Conservation (phyloP, 805 yeast genomes). For the Candida endomychidarum region DNA sequence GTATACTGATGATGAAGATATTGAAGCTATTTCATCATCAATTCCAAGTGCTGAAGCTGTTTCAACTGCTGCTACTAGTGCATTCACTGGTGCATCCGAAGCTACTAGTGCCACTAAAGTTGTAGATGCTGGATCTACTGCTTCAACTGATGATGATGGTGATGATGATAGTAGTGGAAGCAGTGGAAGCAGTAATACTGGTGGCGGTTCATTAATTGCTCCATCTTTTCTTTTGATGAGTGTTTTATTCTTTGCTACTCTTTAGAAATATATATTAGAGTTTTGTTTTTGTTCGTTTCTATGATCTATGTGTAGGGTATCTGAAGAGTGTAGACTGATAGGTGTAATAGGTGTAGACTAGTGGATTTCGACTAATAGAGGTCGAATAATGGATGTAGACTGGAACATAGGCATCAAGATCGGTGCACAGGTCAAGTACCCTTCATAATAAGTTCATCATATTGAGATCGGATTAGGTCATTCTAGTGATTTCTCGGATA, state of each 20-base stretch:
- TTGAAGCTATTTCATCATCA: constrained; percentile 44
- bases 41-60: constrained; percentile 34
- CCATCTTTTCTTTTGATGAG: not conserved
- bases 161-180: constrained; percentile 1
- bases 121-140: not conserved
- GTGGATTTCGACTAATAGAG: no score
- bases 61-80: constrained; percentile 48
- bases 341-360: not conserved
- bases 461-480: no score
- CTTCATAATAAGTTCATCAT: no score
- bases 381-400: no score
- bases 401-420: no score
- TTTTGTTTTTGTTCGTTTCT: not conserved
- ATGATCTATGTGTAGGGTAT: no score
- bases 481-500: not conserved
- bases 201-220: not conserved
- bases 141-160: not conserved
- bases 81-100: constrained; percentile 15
- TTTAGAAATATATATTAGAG: not conserved
- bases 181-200: not conserved
- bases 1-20: constrained; percentile 33
- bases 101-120: constrained; percentile 1
- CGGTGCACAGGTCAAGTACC: no score
- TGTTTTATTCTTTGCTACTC: not conserved
- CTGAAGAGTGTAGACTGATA: no score